Evolutionary conservation across 306 rosid genomes (phyloP).

Genomic region (Quercus rubra): DNA sequence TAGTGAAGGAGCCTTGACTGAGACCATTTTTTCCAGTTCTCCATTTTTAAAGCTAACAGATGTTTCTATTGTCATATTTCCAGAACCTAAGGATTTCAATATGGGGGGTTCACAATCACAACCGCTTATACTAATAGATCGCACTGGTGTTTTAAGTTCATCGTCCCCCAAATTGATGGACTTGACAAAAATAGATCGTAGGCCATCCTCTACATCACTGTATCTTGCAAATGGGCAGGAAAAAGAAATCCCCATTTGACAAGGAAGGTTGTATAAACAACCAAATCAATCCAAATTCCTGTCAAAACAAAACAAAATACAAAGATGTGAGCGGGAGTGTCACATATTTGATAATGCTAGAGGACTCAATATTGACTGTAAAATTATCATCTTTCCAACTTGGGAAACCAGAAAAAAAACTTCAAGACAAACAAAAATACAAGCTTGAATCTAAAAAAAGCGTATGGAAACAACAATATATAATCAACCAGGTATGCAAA

Average conservation of each 20-base stretch:
- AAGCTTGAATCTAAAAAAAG: constrained; percentile 5
- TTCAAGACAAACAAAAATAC: constrained; percentile 6
- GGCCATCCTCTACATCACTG: constrained; percentile 54
- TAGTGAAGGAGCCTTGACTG: constrained; percentile 31
- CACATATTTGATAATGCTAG: constrained; percentile 12
- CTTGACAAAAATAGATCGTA: constrained; percentile 62
- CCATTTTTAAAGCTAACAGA: constrained; percentile 72
- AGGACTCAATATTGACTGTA: neutral
- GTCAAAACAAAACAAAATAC: constrained; percentile 21
- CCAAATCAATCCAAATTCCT: constrained; percentile 36
- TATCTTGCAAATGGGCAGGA: constrained; percentile 71
- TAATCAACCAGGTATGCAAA: neutral
- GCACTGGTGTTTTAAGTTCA: constrained; percentile 48
- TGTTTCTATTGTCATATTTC: constrained; percentile 68
- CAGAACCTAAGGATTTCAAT: constrained; percentile 58
- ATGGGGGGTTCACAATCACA: constrained; percentile 63
- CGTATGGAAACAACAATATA: neutral
- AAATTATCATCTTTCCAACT: neutral
- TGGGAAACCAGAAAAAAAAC: constrained; percentile 1
- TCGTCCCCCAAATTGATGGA: constrained; percentile 64
- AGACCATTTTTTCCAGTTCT: constrained; percentile 39
- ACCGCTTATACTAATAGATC: constrained; percentile 66
- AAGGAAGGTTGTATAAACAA: constrained; percentile 11
- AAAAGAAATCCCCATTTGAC: constrained; percentile 70
- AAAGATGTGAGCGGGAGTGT: constrained; percentile 6